Conservation (phyloP, 805 yeast species). For the Metschnikowia hibisci region DNA sequence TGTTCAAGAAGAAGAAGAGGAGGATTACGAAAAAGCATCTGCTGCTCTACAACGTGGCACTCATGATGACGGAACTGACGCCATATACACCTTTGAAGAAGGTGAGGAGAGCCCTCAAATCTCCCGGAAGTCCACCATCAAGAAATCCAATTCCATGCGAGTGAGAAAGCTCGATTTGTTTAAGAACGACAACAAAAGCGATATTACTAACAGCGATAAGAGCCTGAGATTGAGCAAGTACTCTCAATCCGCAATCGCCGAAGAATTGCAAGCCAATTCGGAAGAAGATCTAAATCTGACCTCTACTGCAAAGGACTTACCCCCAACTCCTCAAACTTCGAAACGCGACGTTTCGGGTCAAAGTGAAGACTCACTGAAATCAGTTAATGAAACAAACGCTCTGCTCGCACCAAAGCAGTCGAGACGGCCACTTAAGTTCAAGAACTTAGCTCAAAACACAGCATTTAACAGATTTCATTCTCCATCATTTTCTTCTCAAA, state of each 20-base stretch:
- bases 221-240: background rate
- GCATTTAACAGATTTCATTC: constrained; percentile 34
- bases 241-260: background rate
- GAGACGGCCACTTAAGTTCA: constrained; percentile 8
- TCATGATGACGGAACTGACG: constrained; percentile 19
- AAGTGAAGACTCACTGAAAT: background rate
- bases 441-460: constrained; percentile 31
- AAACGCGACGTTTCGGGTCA: background rate
- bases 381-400: background rate
- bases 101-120: constrained; percentile 22
- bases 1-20: constrained; percentile 19
- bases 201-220: background rate
- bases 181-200: constrained; percentile 3
- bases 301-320: background rate
- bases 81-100: constrained; percentile 32
- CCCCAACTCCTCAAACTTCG: background rate
- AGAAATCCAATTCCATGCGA: constrained; percentile 38
- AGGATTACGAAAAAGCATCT: constrained; percentile 6
- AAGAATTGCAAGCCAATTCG: background rate
- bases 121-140: constrained; percentile 39
- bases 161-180: constrained; percentile 40
- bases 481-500: constrained; percentile 5
- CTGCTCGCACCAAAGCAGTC: background rate
- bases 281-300: background rate
- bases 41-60: background rate